phyloP scores from a whole-genome alignment of 202 grass and related monocot genomes.

The Zizania palustris region DNA sequence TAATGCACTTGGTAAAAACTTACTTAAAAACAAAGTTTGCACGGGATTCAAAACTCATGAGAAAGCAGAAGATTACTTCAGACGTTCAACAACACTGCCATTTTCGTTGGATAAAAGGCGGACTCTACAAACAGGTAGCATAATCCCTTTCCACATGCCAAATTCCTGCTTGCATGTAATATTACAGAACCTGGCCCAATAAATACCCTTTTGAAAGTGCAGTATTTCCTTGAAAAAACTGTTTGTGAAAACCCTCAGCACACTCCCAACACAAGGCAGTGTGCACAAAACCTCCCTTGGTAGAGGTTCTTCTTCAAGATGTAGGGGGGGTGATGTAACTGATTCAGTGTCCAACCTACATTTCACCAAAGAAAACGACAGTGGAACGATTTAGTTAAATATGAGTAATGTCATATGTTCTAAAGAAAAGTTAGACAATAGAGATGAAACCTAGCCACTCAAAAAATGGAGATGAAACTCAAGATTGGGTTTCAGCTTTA shows the following conservation, averaged over 20 bases:
- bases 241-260: conserved; percentile 61
- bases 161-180: conserved; percentile 61
- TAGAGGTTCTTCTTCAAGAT: conserved; percentile 64
- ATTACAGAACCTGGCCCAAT: conserved; percentile 81
- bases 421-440: neutral
- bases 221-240: conserved; percentile 50
- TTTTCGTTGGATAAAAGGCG: conserved; percentile 80
- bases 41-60: conserved; percentile 17
- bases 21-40: conserved; percentile 3
- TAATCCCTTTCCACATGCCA: conserved; percentile 73
- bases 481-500: too few species aligned
- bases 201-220: conserved; percentile 55
- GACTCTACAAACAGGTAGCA: conserved; percentile 64
- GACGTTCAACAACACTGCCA: conserved; percentile 46
- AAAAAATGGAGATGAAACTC: too few species aligned
- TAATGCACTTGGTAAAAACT: conserved; percentile 33
- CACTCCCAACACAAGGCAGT: conserved; percentile 75
- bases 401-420: neutral
- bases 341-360: conserved; percentile 44
- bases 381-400: conserved; percentile 14
- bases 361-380: conserved; percentile 35
- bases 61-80: conserved; percentile 70
- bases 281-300: conserved; percentile 64
- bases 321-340: conserved; percentile 46
- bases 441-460: too few species aligned